Conservation (phyloP, 257 asterid genomes). For the Ajuga chamaepitys region DNA sequence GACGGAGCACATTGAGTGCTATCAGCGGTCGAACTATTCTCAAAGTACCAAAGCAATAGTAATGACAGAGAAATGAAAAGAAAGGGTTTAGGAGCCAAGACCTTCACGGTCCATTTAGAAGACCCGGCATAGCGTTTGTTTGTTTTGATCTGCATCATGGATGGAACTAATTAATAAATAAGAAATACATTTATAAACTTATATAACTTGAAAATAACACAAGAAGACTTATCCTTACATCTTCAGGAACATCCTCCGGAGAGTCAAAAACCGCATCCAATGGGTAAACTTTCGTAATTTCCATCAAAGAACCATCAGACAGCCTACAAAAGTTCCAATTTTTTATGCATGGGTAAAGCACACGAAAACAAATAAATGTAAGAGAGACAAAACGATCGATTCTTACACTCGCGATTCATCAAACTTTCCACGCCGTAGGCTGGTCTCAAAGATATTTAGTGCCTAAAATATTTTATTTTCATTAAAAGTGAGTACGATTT, state of each 20-base stretch:
- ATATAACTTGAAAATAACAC: neutral
- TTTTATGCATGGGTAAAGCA: neutral
- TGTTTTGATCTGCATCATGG: slow-evolving; percentile 56
- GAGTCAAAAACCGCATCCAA: slow-evolving; percentile 86
- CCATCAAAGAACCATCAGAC: slow-evolving; percentile 98
- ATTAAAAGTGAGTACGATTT: neutral
- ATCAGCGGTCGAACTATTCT: too few species aligned
- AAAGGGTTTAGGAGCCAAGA: slow-evolving; percentile 15
- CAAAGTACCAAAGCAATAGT: neutral
- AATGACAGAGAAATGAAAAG: neutral
- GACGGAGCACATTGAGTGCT: too few species aligned
- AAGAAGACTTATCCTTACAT: slow-evolving; percentile 33
- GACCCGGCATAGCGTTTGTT: slow-evolving; percentile 90
- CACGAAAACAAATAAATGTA: neutral
- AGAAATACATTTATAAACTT: too few species aligned
- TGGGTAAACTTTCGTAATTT: slow-evolving; percentile 84
- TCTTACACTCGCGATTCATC: slow-evolving; percentile 89
- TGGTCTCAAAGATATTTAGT: slow-evolving; percentile 80
- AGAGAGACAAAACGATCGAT: neutral
- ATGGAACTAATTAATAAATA: neutral
- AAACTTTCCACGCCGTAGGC: slow-evolving; percentile 89
- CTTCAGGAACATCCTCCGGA: slow-evolving; percentile 97
- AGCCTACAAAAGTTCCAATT: slow-evolving; percentile 37
- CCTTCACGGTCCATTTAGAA: slow-evolving; percentile 96
- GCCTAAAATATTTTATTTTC: slow-evolving; percentile 37